Evolutionary conservation across 1,284 basidiomycete genomes (phyloP).

Genomic region (Tremellales sp.): DNA sequence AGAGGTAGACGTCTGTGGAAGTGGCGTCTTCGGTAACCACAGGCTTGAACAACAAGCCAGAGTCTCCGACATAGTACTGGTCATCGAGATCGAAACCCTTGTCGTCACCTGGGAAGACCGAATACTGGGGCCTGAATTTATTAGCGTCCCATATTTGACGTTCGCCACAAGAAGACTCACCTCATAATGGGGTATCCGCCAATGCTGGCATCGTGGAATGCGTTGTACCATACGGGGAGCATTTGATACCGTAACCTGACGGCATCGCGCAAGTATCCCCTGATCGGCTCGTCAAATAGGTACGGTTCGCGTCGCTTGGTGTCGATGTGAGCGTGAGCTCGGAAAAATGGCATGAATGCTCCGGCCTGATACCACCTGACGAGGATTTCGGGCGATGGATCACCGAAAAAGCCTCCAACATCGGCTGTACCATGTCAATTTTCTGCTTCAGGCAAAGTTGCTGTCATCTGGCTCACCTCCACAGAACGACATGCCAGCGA

Average conservation of each 20-base stretch:
- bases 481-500: constrained; percentile 90
- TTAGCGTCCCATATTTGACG: not conserved
- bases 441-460: not conserved
- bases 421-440: constrained; percentile 60
- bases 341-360: constrained; percentile 94
- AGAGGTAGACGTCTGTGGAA: constrained; percentile 73
- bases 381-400: constrained; percentile 89
- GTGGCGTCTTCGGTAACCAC: constrained; percentile 71
- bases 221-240: constrained; percentile 93
- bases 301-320: constrained; percentile 97
- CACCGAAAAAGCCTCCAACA: constrained; percentile 97
- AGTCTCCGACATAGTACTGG: constrained; percentile 87
- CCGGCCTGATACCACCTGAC: constrained; percentile 97
- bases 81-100: constrained; percentile 84
- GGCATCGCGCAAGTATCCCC: constrained; percentile 71
- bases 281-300: constrained; percentile 83
- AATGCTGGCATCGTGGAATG: constrained; percentile 79
- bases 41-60: constrained; percentile 88
- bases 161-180: constrained; percentile 48
- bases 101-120: constrained; percentile 83
- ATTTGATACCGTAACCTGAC: constrained; percentile 82
- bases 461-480: constrained; percentile 73
- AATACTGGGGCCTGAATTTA: constrained; percentile 74
- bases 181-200: constrained; percentile 75
- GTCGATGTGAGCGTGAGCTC: constrained; percentile 96